Evolutionary conservation across 805 yeast species (phyloP).

Genomic region (Kregervanrija delftensis): DNA sequence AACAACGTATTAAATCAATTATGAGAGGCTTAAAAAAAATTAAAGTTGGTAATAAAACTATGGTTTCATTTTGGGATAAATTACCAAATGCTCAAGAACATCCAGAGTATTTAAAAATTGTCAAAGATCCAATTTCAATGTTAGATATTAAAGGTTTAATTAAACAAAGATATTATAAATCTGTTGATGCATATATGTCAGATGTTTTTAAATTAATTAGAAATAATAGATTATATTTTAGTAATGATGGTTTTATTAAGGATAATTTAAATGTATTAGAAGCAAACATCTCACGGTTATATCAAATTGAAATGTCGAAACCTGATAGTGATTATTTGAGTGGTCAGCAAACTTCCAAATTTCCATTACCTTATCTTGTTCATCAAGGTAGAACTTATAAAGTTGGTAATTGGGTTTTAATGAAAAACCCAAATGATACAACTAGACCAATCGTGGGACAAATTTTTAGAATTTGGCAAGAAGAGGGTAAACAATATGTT

Average conservation of each 20-base stretch:
- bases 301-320: slow-evolving; percentile 65
- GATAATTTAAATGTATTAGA: slow-evolving; percentile 62
- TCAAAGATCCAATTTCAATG: slow-evolving; percentile 57
- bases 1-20: slow-evolving; percentile 83
- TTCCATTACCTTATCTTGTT: slow-evolving; percentile 76
- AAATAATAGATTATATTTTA: slow-evolving; percentile 63
- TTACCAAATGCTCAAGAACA: slow-evolving; percentile 61
- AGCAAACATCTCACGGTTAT: slow-evolving; percentile 45
- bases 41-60: slow-evolving; percentile 43
- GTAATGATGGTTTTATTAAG: slow-evolving; percentile 49
- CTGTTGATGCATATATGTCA: slow-evolving; percentile 66
- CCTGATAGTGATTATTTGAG: slow-evolving; percentile 74
- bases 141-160: slow-evolving; percentile 75
- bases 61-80: slow-evolving; percentile 58
- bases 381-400: slow-evolving; percentile 67
- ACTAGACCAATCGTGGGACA: slow-evolving; percentile 91
- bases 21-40: slow-evolving; percentile 76
- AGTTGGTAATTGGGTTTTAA: slow-evolving; percentile 93
- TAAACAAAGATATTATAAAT: slow-evolving; percentile 74
- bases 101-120: slow-evolving; percentile 47
- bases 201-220: slow-evolving; percentile 72
- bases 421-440: slow-evolving; percentile 82
- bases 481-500: slow-evolving; percentile 75
- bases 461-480: slow-evolving; percentile 89
- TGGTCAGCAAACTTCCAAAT: slow-evolving; percentile 40